These are phyloP conservation scores for Penicillium decumbens DNA, from an alignment of 2,329 filamentous ascomycete species.

Conservation along the genomic window DNA sequence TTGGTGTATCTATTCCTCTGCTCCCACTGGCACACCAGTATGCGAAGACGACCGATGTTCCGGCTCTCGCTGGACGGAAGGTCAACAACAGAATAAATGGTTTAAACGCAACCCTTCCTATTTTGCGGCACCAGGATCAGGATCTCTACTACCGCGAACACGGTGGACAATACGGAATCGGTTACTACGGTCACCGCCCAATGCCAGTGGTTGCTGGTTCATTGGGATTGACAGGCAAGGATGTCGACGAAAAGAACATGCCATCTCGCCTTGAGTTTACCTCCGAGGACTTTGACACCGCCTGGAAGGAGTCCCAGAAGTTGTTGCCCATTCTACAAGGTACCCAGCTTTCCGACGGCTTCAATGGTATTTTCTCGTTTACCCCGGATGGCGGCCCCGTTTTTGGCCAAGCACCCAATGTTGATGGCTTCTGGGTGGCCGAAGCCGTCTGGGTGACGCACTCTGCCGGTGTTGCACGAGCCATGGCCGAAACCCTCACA, in stretches of 20 bases:
- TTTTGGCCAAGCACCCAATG: constrained; percentile 53
- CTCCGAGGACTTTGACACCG: constrained; percentile 55
- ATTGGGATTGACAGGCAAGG: constrained; percentile 50
- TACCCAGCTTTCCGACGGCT: constrained; percentile 54
- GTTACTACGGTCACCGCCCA: constrained; percentile 60
- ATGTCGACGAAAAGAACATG: constrained; percentile 58
- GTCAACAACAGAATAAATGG: constrained; percentile 50
- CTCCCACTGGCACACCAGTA: constrained; percentile 62
- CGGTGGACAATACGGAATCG: constrained; percentile 59
- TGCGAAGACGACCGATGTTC: constrained; percentile 56
- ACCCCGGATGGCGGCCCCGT: constrained; percentile 61
- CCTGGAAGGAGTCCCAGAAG: constrained; percentile 54
- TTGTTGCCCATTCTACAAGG: constrained; percentile 52
- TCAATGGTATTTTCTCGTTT: constrained; percentile 64
- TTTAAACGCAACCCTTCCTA: constrained; percentile 49
- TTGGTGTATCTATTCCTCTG: constrained; percentile 54
- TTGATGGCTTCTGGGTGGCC: constrained; percentile 61
- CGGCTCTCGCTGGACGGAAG: constrained; percentile 39
- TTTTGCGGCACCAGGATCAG: constrained; percentile 59
- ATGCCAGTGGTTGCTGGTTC: constrained; percentile 56
- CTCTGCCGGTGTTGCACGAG: constrained; percentile 59
- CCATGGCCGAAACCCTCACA: constrained; percentile 56
- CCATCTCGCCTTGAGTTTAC: constrained; percentile 60
- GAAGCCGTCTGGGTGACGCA: constrained; percentile 66
- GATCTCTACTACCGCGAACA: constrained; percentile 64